Base-by-base conservation (phyloP, 2,329 filamentous ascomycete species). In the Xylaria sp. region DNA sequence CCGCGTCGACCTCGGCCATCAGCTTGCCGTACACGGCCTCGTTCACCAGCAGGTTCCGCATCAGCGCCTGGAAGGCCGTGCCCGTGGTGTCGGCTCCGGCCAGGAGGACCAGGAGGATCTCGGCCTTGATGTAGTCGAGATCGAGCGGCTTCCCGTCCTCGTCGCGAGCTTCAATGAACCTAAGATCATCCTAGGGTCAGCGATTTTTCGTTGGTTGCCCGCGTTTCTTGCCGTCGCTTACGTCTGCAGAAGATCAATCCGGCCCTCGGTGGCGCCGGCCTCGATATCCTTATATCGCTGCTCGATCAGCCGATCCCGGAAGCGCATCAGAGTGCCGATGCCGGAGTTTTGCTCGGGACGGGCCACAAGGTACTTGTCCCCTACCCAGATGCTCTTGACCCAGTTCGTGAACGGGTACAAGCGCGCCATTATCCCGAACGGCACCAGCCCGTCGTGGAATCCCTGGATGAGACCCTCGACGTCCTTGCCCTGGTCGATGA, bases 261-360 rank as follows among this genome's bases (percentile, higher is more conserved):
- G 73, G 1, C 72, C 73, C 5, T 68, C 63, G 0, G 73, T 70
- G 8, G 76, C 78, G 1, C 76, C 79, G 4, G 70, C 64, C 45
- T 77, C 71, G 18, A 83, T 72, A 47, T 82, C 78, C 21, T 72
- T 65, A 20, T 76, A 67, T 0, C 82, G 74, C 56, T 82, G 68
- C 19, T 69, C 63, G 51, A 85, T 76, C 2, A 85, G 72, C 21
- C 74, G 72, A 59, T 85, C 82, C 3, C 81, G 78, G 66, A 84
- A 84, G 7, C 78, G 72, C 80, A 85, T 84, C 50, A 84, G 63
- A 1, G 75, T 77, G 1, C 81, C 81, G 29, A 84, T 81, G 0
- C 81, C 82, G 11, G 74, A 77, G 38, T 81, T 68, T 29, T 85
- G 76, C 43, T 81, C 75, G 0, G 81, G 80, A 34, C 69, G 78